Percentiles rank a stretch among this genome's conserved stretches.
Evolutionary conservation across 169 alveolate species (phyloP).

Genomic region (Neospora caninum): DNA sequence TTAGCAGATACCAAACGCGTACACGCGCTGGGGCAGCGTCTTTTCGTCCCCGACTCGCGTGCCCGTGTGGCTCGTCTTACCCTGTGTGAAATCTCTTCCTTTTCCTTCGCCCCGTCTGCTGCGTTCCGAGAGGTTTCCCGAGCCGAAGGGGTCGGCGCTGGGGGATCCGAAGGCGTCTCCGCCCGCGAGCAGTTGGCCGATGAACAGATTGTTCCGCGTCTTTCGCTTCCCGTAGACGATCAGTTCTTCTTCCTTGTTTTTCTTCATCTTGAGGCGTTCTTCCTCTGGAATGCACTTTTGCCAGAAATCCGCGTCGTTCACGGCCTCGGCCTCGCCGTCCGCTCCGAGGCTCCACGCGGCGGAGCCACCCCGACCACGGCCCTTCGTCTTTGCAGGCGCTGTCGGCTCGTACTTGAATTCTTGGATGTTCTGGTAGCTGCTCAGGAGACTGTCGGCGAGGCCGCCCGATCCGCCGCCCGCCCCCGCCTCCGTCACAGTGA

Average conservation of each 20-base stretch:
- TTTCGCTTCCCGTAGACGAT: constrained; percentile 89
- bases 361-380: neutral
- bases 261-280: constrained; percentile 84
- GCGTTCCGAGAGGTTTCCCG: neutral
- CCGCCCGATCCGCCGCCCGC: neutral
- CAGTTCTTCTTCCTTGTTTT: constrained; percentile 81
- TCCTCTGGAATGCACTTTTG: constrained; percentile 88
- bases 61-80: neutral
- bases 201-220: constrained; percentile 73
- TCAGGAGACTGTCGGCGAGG: constrained; percentile 87
- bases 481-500: constrained; percentile 37
- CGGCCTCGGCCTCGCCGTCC: constrained; percentile 74
- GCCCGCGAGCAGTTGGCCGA: neutral
- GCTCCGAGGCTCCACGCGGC: neutral
- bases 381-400: constrained; percentile 67
- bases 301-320: constrained; percentile 91
- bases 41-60: too few species aligned
- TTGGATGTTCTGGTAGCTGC: constrained; percentile 88
- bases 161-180: constrained; percentile 11
- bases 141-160: neutral
- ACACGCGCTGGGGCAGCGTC: too few species aligned
- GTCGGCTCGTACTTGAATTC: constrained; percentile 93
- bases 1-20: too few species aligned
- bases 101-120: neutral
- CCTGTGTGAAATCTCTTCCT: neutral